A percentile compares a stretch with the other conserved stretches of the same genome.
phyloP scores from a whole-genome alignment of 768 basidiomycete genomes.

The Ramaria rubella region DNA sequence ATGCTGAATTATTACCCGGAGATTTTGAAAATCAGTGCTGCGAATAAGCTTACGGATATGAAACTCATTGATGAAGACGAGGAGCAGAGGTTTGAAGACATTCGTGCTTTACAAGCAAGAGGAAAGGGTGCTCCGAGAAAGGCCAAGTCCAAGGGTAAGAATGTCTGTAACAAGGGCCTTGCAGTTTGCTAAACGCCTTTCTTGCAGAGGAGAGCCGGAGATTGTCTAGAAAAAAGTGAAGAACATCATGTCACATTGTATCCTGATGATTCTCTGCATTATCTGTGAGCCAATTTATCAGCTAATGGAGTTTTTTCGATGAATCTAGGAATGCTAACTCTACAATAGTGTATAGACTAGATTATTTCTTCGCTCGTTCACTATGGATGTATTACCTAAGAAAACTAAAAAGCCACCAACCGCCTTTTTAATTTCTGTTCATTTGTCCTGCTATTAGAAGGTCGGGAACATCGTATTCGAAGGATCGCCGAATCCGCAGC shows the following conservation, averaged over 20 bases:
- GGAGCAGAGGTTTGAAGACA: conserved; percentile 59
- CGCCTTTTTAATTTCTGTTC: too few relatives aligned
- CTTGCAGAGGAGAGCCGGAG: conserved; percentile 5
- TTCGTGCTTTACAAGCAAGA: conserved; percentile 60
- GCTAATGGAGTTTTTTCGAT: too few relatives aligned
- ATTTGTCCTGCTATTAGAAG: too few relatives aligned
- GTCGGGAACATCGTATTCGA: too few relatives aligned
- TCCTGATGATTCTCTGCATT: background rate
- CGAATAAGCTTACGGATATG: conserved; percentile 47
- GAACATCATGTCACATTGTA: background rate
- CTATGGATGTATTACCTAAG: too few relatives aligned
- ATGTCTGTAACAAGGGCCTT: background rate
- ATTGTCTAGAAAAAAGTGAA: conserved; percentile 7
- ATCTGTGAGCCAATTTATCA: too few relatives aligned
- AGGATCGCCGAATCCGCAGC: too few relatives aligned
- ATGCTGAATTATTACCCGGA: conserved; percentile 79
- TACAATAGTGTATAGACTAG: background rate
- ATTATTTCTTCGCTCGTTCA: too few relatives aligned
- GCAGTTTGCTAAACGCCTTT: background rate
- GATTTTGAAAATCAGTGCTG: conserved; percentile 46
- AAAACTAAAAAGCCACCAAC: too few relatives aligned
- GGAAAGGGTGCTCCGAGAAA: conserved; percentile 84
- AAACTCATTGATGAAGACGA: conserved; percentile 62
- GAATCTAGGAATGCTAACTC: background rate
- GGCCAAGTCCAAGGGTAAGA: conserved; percentile 60